A percentile compares a stretch with the other conserved stretches of the same genome.
Conservation (phyloP, 2,329 filamentous ascomycete species). For the Atkinsonella texensis region DNA sequence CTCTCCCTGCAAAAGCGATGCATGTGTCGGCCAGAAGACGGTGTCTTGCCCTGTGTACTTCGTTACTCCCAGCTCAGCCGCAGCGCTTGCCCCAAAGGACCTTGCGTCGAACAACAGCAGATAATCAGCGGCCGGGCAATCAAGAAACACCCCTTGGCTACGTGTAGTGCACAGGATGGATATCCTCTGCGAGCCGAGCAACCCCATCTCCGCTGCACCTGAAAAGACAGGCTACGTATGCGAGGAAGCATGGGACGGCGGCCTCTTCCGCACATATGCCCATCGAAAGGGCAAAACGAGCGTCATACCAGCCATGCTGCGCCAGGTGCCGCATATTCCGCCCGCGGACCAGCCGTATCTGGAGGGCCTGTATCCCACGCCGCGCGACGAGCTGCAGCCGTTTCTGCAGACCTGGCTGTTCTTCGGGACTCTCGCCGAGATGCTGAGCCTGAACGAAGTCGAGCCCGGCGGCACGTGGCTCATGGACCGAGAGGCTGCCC, state of each 20-base stretch:
- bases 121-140: too few species aligned
- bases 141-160: too few species aligned
- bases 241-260: conserved; percentile 14
- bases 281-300: conserved; percentile 8
- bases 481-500: conserved; percentile 5
- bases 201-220: conserved; percentile 7
- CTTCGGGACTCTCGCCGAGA: conserved; percentile 20
- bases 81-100: background rate
- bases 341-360: conserved; percentile 5
- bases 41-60: too few species aligned
- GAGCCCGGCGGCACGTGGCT: conserved; percentile 7
- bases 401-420: conserved; percentile 23
- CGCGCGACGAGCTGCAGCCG: conserved; percentile 11
- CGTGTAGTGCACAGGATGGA: conserved; percentile 9
- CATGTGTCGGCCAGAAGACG: too few species aligned
- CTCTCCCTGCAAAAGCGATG: too few species aligned
- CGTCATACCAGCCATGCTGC: conserved; percentile 6
- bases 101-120: too few species aligned
- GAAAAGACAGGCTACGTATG: conserved; percentile 14
- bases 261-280: conserved; percentile 15
- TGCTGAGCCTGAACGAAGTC: conserved; percentile 15
- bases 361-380: conserved; percentile 11
- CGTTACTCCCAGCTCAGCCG: background rate
- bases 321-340: background rate
- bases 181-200: conserved; percentile 10